These are phyloP conservation scores for Chondrostereum purpureum DNA, from an alignment of 1,284 basidiomycete species.

Conservation along the genomic window DNA sequence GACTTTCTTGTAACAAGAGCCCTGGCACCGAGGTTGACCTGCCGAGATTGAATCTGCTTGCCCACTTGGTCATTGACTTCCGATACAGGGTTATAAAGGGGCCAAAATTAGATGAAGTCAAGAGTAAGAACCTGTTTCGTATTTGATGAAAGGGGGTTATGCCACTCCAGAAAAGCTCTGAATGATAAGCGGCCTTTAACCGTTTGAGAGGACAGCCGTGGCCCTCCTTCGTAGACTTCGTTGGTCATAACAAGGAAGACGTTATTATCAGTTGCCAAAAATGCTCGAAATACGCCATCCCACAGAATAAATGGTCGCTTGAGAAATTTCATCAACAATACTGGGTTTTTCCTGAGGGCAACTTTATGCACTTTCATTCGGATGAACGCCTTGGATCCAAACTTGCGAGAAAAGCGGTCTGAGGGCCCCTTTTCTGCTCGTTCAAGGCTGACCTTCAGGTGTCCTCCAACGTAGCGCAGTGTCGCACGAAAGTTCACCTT, in stretches of 20 bases:
- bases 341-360: conserved; percentile 19
- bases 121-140: conserved; percentile 22
- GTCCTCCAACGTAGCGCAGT: conserved; percentile 16
- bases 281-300: conserved; percentile 35
- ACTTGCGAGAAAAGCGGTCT: conserved; percentile 35
- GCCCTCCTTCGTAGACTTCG: conserved; percentile 22
- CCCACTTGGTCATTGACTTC: conserved; percentile 47
- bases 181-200: conserved; percentile 18
- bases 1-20: conserved; percentile 17
- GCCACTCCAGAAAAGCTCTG: conserved; percentile 22
- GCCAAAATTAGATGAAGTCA: neutral
- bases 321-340: conserved; percentile 23
- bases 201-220: conserved; percentile 12
- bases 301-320: conserved; percentile 33
- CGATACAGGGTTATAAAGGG: neutral
- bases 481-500: conserved; percentile 35
- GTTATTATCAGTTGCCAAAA: conserved; percentile 37
- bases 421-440: conserved; percentile 35
- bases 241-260: conserved; percentile 37
- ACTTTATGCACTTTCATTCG: conserved; percentile 29
- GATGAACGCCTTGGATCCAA: conserved; percentile 38
- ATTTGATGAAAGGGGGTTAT: conserved; percentile 22
- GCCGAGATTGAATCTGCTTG: conserved; percentile 38
- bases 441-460: conserved; percentile 30
- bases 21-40: conserved; percentile 32